phyloP scores from a whole-genome alignment of 257 asterid genomes.

The Schizonepeta tenuifolia region DNA sequence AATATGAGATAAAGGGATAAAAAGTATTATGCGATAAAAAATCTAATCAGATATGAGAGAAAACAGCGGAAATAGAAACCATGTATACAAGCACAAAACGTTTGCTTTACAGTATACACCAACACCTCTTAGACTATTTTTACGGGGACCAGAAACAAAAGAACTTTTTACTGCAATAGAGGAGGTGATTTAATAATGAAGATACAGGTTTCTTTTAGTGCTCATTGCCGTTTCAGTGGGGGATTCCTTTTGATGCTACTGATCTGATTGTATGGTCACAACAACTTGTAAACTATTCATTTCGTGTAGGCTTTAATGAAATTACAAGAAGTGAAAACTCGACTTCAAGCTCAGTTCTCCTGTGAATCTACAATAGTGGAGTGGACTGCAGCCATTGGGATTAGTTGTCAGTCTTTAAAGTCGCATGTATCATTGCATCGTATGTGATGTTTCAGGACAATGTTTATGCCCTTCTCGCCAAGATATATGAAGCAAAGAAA shows the following conservation, averaged over 20 bases:
- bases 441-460: slow-evolving; percentile 64
- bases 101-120: no score
- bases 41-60: no score
- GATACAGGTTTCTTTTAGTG: slow-evolving; percentile 66
- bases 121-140: slow-evolving; percentile 64
- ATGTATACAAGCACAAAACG: no score
- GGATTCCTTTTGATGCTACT: slow-evolving; percentile 12
- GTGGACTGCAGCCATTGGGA: slow-evolving; percentile 82
- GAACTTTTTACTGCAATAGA: slow-evolving; percentile 71
- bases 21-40: no score
- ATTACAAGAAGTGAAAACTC: slow-evolving; percentile 61
- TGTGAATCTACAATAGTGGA: slow-evolving; percentile 79
- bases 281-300: slow-evolving; percentile 27
- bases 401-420: slow-evolving; percentile 59
- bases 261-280: slow-evolving; percentile 22
- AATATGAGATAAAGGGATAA: no score
- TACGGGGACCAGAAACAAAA: slow-evolving; percentile 75
- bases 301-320: slow-evolving; percentile 58
- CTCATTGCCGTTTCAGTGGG: slow-evolving; percentile 16
- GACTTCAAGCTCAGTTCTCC: slow-evolving; percentile 61
- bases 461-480: slow-evolving; percentile 73
- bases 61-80: no score
- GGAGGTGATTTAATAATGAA: slow-evolving; percentile 69
- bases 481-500: slow-evolving; percentile 71
- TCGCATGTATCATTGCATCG: slow-evolving; percentile 44